Base-by-base conservation (phyloP, 2,329 filamentous ascomycete genomes). In the Penicillium sclerotigenum region DNA sequence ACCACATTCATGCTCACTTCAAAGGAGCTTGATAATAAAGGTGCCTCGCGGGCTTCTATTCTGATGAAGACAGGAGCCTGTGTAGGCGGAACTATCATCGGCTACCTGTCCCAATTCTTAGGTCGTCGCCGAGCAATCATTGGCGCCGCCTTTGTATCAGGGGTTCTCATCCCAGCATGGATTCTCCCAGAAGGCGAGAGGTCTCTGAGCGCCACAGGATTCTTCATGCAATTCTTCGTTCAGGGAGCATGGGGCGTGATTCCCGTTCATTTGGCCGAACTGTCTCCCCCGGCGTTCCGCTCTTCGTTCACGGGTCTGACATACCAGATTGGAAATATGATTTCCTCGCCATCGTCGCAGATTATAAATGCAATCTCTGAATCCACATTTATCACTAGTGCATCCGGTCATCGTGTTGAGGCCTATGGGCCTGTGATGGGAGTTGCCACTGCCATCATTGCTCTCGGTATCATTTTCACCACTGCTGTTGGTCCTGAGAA, bases 11-110 rank as follows among this genome's bases (percentile, higher is more conserved):
- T 92, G 86, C 79, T 87, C 37, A 81, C 81, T 5, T 81, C 90
- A 64, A 91, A 92, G 73, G 84, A 86, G 60, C 79, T 92, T 56
- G 67, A 79, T 52, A 87, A 89, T 65, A 68, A 77, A 1, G 80
- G 79, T 0, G 87, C 88, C 5, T 87, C 82, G 8, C 84, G 87
- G n/a, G 88, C 88, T 16, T 87, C 84, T n/a, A 91, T 92, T 63
- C 73, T 92, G 56, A 91, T 90, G 86, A 91, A 91, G 75, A 85
- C 82, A 1, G 89, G 89, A 26, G 88, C 89, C 41, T 89, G 87
- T 63, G 83, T 90, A 1, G 89, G 68, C 5, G 68, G 68, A 18
- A 69, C 68, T 5, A 68, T 71, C 8, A 67, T 71, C 38, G 90
- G 89, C 22, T 92, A 91, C 70, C 65, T 85, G 8, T 90, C 86